Conservation (phyloP, 306 rosid species). For the Medicago ruthenica region DNA sequence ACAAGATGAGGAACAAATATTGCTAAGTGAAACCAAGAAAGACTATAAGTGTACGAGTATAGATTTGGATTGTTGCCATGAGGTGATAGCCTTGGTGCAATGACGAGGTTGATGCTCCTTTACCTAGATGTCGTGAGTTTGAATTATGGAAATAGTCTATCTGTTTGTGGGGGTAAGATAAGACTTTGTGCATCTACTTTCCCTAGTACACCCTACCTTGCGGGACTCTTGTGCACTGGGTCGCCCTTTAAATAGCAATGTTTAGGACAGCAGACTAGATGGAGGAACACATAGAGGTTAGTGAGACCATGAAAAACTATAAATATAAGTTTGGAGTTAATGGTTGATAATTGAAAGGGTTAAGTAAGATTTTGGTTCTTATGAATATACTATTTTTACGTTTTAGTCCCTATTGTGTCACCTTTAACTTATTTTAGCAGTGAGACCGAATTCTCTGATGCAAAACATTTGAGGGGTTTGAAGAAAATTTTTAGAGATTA, state of each 20-base stretch:
- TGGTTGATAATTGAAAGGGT: conserved; percentile 2
- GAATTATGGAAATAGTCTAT: background rate
- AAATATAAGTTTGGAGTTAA: background rate
- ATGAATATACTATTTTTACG: no score
- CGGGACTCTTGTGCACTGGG: background rate
- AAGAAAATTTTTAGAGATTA: no score
- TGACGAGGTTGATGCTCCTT: background rate
- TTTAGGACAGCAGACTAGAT: background rate
- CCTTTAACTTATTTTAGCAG: no score
- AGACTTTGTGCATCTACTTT: background rate
- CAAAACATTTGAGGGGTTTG: no score
- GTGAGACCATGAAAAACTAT: background rate
- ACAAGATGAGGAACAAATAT: background rate
- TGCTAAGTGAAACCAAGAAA: background rate
- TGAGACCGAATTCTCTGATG: no score
- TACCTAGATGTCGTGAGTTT: background rate
- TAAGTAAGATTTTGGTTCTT: no score
- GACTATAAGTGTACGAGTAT: background rate
- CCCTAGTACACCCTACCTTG: background rate
- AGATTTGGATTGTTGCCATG: background rate
- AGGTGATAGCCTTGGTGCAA: background rate
- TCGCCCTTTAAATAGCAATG: background rate
- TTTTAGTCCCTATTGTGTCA: no score
- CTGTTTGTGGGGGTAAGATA: background rate
- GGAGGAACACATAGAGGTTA: background rate